Conservation (phyloP, 2,329 filamentous ascomycete genomes). For the Macrophomina pseudophaseolina region DNA sequence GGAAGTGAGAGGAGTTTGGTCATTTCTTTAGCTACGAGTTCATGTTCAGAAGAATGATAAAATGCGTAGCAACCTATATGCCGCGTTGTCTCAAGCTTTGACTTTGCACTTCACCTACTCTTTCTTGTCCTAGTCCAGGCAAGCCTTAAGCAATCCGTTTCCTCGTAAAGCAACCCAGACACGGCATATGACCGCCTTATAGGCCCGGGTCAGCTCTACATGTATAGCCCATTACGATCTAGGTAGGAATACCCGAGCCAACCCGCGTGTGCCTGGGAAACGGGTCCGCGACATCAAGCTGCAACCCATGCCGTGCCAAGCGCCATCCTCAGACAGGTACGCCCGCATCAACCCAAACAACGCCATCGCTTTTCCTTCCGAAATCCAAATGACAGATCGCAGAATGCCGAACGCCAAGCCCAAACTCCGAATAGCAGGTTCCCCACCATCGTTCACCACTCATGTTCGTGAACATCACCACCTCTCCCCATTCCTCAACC, state of each 20-base stretch:
- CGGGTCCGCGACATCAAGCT: neutral
- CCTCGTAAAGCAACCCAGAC: neutral
- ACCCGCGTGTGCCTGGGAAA: neutral
- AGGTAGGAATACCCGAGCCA: neutral
- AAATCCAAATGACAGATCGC: neutral
- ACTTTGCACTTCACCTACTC: neutral
- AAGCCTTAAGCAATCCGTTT: neutral
- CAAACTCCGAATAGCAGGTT: neutral
- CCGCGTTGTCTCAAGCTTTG: neutral
- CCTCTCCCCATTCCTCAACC: conserved; percentile 54
- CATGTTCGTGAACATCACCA: neutral
- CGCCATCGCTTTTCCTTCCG: conserved; percentile 1
- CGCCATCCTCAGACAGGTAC: neutral
- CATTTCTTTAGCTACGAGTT: neutral
- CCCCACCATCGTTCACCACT: neutral
- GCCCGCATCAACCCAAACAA: neutral
- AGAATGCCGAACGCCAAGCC: conserved; percentile 2
- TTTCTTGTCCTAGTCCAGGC: neutral
- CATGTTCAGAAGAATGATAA: neutral
- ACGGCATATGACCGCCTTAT: neutral
- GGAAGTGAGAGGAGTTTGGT: too few species aligned
- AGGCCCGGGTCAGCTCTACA: neutral
- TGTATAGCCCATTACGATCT: neutral
- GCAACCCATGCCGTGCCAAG: neutral
- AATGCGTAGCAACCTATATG: neutral